These are phyloP conservation scores for Podosphaera aphanis DNA, from an alignment of 2,329 filamentous ascomycete genomes.

Conservation along the genomic window DNA sequence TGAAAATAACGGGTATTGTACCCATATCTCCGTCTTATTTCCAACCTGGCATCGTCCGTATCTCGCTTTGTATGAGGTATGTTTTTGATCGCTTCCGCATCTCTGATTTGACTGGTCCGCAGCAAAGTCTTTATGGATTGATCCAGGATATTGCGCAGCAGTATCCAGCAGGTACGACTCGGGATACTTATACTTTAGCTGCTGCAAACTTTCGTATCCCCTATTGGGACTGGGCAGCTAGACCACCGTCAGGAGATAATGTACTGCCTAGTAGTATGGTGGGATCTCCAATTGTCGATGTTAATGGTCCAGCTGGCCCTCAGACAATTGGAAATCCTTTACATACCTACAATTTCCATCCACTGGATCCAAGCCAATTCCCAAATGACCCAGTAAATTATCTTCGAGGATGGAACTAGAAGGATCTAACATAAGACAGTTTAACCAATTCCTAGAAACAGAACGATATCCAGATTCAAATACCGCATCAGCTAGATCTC, in stretches of 20 bases:
- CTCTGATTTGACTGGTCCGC: conserved; percentile 5
- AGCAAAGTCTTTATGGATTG: conserved; percentile 28
- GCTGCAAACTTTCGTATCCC: conserved; percentile 1
- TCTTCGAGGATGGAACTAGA: background rate
- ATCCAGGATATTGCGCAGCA: conserved; percentile 22
- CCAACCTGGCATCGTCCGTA: conserved; percentile 31
- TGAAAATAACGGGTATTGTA: conserved; percentile 11
- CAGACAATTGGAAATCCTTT: conserved; percentile 26
- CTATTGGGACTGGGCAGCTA: conserved; percentile 9
- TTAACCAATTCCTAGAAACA: conserved; percentile 35
- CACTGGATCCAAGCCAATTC: conserved; percentile 24
- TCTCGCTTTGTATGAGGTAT: conserved; percentile 30
- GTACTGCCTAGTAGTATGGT: conserved; percentile 19
- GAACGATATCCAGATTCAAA: conserved; percentile 27
- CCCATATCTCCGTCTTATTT: conserved; percentile 13
- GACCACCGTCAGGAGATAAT: background rate
- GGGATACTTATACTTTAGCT: conserved; percentile 20
- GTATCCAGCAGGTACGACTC: conserved; percentile 10
- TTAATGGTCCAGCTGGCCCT: conserved; percentile 28
- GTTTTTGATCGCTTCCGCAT: conserved; percentile 1
- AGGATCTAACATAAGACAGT: conserved; percentile 18
- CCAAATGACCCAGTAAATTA: conserved; percentile 32
- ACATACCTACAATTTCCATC: conserved; percentile 26
- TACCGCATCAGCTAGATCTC: conserved; percentile 25
- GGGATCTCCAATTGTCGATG: conserved; percentile 20